phyloP scores from a whole-genome alignment of 2,329 filamentous ascomycete genomes.

The Hypoxylon sp. region DNA sequence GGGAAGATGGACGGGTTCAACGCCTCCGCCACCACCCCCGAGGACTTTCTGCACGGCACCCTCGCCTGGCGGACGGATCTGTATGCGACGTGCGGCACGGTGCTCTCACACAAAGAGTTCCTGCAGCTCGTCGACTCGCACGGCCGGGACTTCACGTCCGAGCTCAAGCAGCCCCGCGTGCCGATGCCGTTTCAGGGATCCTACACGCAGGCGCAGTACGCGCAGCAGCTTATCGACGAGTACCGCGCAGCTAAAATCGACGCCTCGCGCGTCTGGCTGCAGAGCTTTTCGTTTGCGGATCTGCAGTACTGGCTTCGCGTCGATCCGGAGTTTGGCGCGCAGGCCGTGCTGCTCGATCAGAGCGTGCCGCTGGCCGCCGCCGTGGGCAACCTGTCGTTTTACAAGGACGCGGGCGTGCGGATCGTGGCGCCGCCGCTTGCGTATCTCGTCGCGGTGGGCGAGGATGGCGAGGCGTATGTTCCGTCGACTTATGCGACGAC shows the following conservation, averaged over 20 bases:
- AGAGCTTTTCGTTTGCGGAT: slow-evolving; percentile 72
- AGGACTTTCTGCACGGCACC: slow-evolving; percentile 66
- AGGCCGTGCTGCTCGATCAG: slow-evolving; percentile 72
- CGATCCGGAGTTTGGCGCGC: slow-evolving; percentile 66
- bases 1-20: slow-evolving; percentile 75
- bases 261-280: slow-evolving; percentile 64
- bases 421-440: slow-evolving; percentile 70
- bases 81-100: slow-evolving; percentile 70
- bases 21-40: slow-evolving; percentile 63
- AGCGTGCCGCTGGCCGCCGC: slow-evolving; percentile 62
- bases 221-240: slow-evolving; percentile 70
- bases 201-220: slow-evolving; percentile 72
- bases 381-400: slow-evolving; percentile 63
- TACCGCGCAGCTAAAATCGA: slow-evolving; percentile 63
- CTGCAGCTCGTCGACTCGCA: slow-evolving; percentile 66
- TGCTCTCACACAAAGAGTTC: slow-evolving; percentile 68
- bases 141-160: slow-evolving; percentile 70
- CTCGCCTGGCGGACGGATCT: slow-evolving; percentile 71
- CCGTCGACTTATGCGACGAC: slow-evolving; percentile 69
- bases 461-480: slow-evolving; percentile 63
- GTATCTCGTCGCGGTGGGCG: slow-evolving; percentile 64
- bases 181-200: slow-evolving; percentile 71
- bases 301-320: slow-evolving; percentile 72
- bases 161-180: slow-evolving; percentile 74
- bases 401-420: slow-evolving; percentile 65